A percentile compares a stretch with the other conserved stretches of the same genome.
Conservation (phyloP, 108 stramenopile genomes). For the Pelagomonas calceolata region DNA sequence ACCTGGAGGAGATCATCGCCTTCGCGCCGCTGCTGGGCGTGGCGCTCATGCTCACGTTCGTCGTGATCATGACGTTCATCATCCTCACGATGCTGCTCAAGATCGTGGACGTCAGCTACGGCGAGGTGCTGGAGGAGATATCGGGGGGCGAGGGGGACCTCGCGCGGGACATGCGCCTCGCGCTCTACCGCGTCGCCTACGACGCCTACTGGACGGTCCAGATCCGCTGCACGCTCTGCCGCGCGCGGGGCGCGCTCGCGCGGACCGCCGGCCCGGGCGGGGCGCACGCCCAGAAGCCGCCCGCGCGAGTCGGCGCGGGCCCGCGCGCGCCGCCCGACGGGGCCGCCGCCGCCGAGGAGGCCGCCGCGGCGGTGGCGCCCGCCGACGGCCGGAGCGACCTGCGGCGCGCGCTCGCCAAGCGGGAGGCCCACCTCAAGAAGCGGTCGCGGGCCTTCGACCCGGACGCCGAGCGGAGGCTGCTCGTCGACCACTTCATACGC, state of each 20-base stretch:
- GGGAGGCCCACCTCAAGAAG: no score
- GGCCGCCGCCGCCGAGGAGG: no score
- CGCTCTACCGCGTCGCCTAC: conserved; percentile 2
- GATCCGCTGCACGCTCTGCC: not conserved
- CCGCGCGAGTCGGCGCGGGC: no score
- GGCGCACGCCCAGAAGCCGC: no score
- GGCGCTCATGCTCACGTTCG: not conserved
- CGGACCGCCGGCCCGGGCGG: no score
- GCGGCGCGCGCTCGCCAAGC: no score
- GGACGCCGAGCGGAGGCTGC: no score
- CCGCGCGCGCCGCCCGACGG: no score
- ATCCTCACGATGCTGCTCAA: conserved; percentile 15
- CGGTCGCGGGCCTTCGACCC: no score
- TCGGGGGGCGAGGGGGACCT: not conserved
- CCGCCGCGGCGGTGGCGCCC: no score
- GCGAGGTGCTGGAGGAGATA: not conserved
- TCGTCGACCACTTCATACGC: no score
- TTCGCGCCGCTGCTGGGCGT: not conserved
- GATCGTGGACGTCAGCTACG: conserved; percentile 12
- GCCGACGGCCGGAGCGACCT: no score
- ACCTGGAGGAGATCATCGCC: not conserved
- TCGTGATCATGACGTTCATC: conserved; percentile 5
- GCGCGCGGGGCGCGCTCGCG: not conserved
- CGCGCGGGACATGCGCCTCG: not conserved
- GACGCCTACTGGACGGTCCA: conserved; percentile 8